These are phyloP conservation scores for Diaporthe longicolla DNA, from an alignment of 2,329 filamentous ascomycete species.

Conservation along the genomic window DNA sequence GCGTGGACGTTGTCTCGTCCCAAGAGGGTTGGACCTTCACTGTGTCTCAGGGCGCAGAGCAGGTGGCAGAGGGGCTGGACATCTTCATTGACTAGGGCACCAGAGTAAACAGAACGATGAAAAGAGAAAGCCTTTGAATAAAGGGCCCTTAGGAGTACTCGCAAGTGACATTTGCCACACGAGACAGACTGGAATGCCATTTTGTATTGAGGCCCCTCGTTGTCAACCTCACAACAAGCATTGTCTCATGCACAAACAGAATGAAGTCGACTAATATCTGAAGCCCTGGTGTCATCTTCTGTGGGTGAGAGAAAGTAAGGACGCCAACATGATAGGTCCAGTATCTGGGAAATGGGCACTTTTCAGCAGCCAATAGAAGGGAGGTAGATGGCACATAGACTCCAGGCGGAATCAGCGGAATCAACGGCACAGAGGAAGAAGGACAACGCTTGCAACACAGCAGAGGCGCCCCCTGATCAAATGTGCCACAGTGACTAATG, in stretches of 20 bases:
- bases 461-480: not conserved
- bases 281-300: too few relatives aligned
- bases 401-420: not conserved
- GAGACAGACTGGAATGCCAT: not conserved
- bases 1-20: not conserved
- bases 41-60: not conserved
- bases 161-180: not conserved
- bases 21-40: not conserved
- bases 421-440: not conserved
- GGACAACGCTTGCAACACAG: too few relatives aligned
- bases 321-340: not conserved
- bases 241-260: not conserved
- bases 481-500: not conserved
- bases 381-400: not conserved
- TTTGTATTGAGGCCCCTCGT: too few relatives aligned
- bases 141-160: too few relatives aligned
- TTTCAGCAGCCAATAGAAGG: too few relatives aligned
- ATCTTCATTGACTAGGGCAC: not conserved
- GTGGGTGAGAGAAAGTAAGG: too few relatives aligned
- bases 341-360: not conserved
- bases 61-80: not conserved
- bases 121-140: not conserved
- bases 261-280: not conserved
- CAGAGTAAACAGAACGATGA: not conserved
- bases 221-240: too few relatives aligned